phyloP scores from a whole-genome alignment of 164 flowering plant species.

The Stephania cephalantha region DNA sequence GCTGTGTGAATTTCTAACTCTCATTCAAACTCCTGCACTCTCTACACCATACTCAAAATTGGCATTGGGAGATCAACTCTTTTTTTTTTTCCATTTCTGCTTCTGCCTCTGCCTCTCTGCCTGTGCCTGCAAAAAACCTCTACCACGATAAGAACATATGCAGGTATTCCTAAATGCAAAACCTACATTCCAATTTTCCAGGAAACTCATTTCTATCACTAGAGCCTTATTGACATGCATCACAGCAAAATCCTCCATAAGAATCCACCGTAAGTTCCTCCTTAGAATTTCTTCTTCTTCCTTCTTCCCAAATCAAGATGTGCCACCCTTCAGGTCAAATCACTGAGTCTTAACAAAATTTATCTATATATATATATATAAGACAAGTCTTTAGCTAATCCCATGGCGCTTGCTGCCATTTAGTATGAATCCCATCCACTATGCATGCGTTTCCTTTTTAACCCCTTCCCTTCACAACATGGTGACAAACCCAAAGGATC shows the following conservation, averaged over 20 bases:
- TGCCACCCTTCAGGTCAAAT: background rate
- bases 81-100: no score
- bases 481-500: background rate
- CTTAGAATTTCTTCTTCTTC: background rate
- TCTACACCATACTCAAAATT: no score
- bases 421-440: constrained; percentile 56
- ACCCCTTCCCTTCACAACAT: no score
- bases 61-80: no score
- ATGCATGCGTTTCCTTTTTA: constrained; percentile 25
- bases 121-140: no score
- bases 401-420: constrained; percentile 51
- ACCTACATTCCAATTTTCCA: constrained; percentile 21
- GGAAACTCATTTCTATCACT: constrained; percentile 29
- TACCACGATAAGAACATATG: no score
- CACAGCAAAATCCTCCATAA: background rate
- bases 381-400: constrained; percentile 1
- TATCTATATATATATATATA: no score
- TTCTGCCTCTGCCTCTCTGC: no score
- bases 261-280: background rate
- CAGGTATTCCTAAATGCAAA: constrained; percentile 2
- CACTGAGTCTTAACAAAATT: background rate
- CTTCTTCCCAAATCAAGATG: constrained; percentile 3
- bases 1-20: no score
- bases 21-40: no score
- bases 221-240: constrained; percentile 5